A percentile compares a stretch with the other conserved stretches of the same genome.
These are phyloP conservation scores for Nicotiana benthamiana DNA, from an alignment of 257 asterid genomes.

Conservation along the genomic window DNA sequence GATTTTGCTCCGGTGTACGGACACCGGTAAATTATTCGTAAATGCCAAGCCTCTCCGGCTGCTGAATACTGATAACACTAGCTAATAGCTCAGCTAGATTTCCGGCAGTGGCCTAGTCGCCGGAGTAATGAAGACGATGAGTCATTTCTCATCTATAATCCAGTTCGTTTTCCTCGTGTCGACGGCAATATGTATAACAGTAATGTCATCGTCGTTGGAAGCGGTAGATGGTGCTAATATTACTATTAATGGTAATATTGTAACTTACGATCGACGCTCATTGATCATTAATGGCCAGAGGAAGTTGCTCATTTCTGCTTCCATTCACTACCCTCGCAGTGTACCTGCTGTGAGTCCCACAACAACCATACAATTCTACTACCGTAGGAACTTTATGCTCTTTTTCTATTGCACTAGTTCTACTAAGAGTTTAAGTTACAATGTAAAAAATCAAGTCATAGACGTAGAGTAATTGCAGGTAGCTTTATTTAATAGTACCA, in stretches of 20 bases:
- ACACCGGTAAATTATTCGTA: not conserved
- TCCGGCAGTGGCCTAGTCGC: not conserved
- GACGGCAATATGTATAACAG: not conserved
- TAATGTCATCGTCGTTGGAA: not conserved
- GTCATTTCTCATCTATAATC: not conserved
- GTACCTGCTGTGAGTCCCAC: slow-evolving; percentile 49
- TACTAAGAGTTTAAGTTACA: too few species aligned
- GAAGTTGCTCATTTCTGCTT: slow-evolving; percentile 72
- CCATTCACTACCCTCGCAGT: slow-evolving; percentile 95
- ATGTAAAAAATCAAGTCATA: too few species aligned
- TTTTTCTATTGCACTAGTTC: too few species aligned
- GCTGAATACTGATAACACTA: not conserved
- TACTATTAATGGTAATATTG: slow-evolving; percentile 31
- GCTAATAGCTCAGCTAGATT: not conserved
- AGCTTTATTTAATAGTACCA: too few species aligned
- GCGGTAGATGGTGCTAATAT: not conserved
- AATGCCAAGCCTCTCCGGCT: not conserved
- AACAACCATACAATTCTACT: too few species aligned
- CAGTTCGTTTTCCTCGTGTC: not conserved
- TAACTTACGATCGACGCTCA: slow-evolving; percentile 69
- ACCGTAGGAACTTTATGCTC: too few species aligned
- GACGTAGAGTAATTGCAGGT: too few species aligned
- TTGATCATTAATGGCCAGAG: slow-evolving; percentile 83
- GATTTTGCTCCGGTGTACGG: not conserved
- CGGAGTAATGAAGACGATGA: not conserved